Conservation (phyloP, 2,329 filamentous ascomycete genomes). For the Fusarium sarcochroum region DNA sequence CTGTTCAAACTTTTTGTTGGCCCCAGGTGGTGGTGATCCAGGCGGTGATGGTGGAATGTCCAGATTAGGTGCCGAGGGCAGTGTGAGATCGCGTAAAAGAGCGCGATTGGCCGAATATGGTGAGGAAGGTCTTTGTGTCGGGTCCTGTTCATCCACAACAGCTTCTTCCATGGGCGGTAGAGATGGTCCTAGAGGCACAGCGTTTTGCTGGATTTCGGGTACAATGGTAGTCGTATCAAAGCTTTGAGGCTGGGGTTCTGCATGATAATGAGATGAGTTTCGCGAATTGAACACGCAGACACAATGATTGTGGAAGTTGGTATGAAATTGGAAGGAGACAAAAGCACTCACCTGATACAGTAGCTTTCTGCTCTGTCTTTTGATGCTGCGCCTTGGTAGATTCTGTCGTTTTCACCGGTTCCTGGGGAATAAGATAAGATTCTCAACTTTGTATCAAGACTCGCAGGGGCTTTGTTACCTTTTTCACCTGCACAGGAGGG, state of each 20-base stretch:
- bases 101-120: slow-evolving; percentile 77
- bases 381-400: slow-evolving; percentile 4
- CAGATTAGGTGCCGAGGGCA: slow-evolving; percentile 79
- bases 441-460: not conserved
- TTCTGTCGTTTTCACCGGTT: slow-evolving; percentile 6
- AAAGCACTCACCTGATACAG: slow-evolving; percentile 18
- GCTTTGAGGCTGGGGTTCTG: slow-evolving; percentile 20
- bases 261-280: slow-evolving; percentile 5
- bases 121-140: slow-evolving; percentile 62
- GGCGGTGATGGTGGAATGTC: slow-evolving; percentile 82
- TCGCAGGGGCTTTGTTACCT: slow-evolving; percentile 21
- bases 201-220: slow-evolving; percentile 51
- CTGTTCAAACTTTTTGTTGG: slow-evolving; percentile 77
- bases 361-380: slow-evolving; percentile 6
- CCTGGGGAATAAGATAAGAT: slow-evolving; percentile 26
- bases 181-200: slow-evolving; percentile 57
- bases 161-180: slow-evolving; percentile 52
- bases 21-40: slow-evolving; percentile 65
- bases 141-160: slow-evolving; percentile 39
- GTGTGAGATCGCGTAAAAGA: slow-evolving; percentile 78
- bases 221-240: slow-evolving; percentile 42
- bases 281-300: not conserved
- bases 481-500: slow-evolving; percentile 6
- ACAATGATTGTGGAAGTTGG: not conserved
- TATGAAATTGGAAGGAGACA: not conserved